Conservation (phyloP, 495 filamentous ascomycete genomes). For the Lasiosphaeria miniovina region DNA sequence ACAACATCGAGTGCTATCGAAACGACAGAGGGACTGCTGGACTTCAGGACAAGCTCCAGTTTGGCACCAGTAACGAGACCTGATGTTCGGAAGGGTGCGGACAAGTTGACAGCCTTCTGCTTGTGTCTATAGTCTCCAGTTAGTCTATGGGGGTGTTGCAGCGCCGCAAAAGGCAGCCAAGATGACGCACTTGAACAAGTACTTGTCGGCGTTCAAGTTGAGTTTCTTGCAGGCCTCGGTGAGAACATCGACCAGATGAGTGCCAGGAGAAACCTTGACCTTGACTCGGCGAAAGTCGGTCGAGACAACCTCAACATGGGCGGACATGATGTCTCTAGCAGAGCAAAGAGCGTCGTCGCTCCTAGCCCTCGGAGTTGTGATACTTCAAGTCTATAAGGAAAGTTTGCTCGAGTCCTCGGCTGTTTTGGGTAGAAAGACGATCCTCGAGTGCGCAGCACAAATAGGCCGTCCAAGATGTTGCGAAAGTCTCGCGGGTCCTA, state of each 20-base stretch:
- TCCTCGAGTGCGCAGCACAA: no score
- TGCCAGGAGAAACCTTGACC: conserved; percentile 81
- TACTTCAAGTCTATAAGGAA: no score
- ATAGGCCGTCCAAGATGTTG: no score
- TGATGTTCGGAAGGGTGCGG: conserved; percentile 78
- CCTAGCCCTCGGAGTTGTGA: no score
- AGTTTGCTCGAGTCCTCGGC: no score
- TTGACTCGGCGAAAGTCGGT: conserved; percentile 65
- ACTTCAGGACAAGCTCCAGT: conserved; percentile 83
- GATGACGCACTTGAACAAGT: conserved; percentile 70
- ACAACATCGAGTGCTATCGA: conserved; percentile 82
- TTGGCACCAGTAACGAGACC: conserved; percentile 84
- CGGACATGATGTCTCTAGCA: conserved; percentile 58
- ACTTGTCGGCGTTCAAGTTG: conserved; percentile 65
- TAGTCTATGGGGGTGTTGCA: conserved; percentile 1
- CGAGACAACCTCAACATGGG: conserved; percentile 86
- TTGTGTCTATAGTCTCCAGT: conserved; percentile 55
- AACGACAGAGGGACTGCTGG: conserved; percentile 76
- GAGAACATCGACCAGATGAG: conserved; percentile 75
- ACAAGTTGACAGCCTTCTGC: conserved; percentile 79
- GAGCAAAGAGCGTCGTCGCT: not conserved
- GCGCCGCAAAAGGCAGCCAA: not conserved
- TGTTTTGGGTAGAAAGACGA: no score
- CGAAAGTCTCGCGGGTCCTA: no score
- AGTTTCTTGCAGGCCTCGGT: conserved; percentile 83